A percentile compares a stretch with the other conserved stretches of the same genome.
Conservation (phyloP, 495 filamentous ascomycete species). For the Tuber microsphaerosporum region DNA sequence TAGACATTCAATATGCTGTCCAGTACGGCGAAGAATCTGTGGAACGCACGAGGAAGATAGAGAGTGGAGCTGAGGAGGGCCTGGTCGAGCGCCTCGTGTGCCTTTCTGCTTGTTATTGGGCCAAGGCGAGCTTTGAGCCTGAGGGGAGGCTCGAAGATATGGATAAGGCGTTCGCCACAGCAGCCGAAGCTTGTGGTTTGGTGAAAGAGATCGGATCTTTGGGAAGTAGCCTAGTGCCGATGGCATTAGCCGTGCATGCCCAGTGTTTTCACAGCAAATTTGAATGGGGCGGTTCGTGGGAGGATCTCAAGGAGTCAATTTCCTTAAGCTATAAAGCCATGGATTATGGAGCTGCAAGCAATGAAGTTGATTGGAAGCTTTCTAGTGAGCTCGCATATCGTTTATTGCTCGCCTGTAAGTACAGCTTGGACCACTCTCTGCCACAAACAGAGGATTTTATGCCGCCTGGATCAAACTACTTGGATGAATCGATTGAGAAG, state of each 20-base stretch:
- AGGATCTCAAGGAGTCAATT: neutral
- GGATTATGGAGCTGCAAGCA: neutral
- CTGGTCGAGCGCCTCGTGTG: neutral
- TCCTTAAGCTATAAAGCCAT: neutral
- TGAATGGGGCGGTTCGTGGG: neutral
- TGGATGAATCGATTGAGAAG: constrained; percentile 1
- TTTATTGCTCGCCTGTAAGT: neutral
- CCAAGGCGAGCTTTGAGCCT: neutral
- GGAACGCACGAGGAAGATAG: neutral
- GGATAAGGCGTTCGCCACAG: neutral
- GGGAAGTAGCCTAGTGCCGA: neutral
- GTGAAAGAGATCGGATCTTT: neutral
- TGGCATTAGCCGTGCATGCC: neutral
- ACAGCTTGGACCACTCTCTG: neutral
- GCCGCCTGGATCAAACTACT: neutral
- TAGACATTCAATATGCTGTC: neutral
- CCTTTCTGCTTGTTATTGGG: neutral
- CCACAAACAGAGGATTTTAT: neutral
- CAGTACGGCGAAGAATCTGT: neutral
- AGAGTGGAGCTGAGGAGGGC: neutral
- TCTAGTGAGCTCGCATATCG: neutral
- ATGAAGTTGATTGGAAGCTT: neutral
- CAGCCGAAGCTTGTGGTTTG: neutral
- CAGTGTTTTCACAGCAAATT: neutral
- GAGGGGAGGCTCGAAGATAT: neutral